Conservation (phyloP, 257 asterid species). For the Solanum habrochaites region DNA sequence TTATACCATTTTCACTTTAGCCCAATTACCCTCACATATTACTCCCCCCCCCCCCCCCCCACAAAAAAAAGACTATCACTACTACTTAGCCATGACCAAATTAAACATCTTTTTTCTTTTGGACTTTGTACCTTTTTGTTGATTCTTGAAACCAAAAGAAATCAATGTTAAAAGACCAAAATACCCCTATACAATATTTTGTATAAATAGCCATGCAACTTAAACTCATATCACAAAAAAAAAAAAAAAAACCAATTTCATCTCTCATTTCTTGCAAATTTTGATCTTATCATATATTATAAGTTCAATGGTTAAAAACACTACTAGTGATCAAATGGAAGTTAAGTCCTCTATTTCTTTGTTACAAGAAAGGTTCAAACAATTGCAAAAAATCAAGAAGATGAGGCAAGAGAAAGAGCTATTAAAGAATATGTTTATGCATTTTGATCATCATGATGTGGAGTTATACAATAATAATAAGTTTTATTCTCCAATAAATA, state of each 20-base stretch:
- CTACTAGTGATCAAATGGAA: neutral
- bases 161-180: neutral
- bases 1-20: conserved; percentile 24
- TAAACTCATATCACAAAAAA: neutral
- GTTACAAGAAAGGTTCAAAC: conserved; percentile 26
- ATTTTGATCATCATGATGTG: neutral
- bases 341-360: conserved; percentile 18
- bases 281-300: neutral
- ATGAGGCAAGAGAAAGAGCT: conserved; percentile 26
- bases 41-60: too few relatives aligned
- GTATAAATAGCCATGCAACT: neutral
- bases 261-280: neutral
- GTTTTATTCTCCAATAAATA: too few relatives aligned
- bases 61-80: neutral
- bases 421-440: neutral
- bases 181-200: neutral
- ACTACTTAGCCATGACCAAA: conserved; percentile 35
- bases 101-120: conserved; percentile 29
- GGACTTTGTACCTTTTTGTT: conserved; percentile 33
- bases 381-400: conserved; percentile 16
- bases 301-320: neutral
- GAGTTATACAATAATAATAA: neutral
- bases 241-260: neutral
- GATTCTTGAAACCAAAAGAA: conserved; percentile 23
- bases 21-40: conserved; percentile 14